Base-by-base conservation (phyloP, 1,284 basidiomycete species). In the Serendipita sp. region DNA sequence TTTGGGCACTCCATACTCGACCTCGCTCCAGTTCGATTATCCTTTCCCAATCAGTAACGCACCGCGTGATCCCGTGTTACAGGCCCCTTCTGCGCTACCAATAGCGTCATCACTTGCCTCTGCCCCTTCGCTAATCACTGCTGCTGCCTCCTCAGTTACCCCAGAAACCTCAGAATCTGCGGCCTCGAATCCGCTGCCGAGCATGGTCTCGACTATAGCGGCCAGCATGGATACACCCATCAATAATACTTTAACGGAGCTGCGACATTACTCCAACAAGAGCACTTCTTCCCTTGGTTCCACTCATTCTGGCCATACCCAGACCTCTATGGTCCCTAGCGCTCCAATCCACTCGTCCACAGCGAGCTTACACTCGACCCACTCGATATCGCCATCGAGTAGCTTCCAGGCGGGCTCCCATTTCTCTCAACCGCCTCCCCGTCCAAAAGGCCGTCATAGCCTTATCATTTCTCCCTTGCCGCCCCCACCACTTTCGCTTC, bases 221-320 rank as follows among this genome's bases (percentile, higher is more conserved):
- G 53, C 53, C 15, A 58, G 53, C 32, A 30, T 58, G 53, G 53
- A 58, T 26, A n/a, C 32, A 30, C 26, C 53, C 53, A n/a, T 49
- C 5, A 49, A 49, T 29, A 58, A 26, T n/a, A 58, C 26, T 1
- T n/a, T 58, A 8, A 22, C 29, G 32, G 53, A 58, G 53, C 34
- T 58, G 32, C 17, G 53, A 30, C 22, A 30, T 32, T 22, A 22
- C 15, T n/a, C 53, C 10, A 58, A 58, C 34, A 30, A 58, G 53
- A 58, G 53, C 29, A 32, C 53, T 30, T 58, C 53, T 8, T 58
- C 53, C 8, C 53, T 58, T 32, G 34, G 34, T 32, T 58, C 53
- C 22, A 58, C 53, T n/a, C 53, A 58, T 26, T 58, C 53, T 58
- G 53, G 53, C 10, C 53, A 58, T 58, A 58, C 53, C 17, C 15